Base-by-base conservation (phyloP, 305 asterid species). In the Vinca major region DNA sequence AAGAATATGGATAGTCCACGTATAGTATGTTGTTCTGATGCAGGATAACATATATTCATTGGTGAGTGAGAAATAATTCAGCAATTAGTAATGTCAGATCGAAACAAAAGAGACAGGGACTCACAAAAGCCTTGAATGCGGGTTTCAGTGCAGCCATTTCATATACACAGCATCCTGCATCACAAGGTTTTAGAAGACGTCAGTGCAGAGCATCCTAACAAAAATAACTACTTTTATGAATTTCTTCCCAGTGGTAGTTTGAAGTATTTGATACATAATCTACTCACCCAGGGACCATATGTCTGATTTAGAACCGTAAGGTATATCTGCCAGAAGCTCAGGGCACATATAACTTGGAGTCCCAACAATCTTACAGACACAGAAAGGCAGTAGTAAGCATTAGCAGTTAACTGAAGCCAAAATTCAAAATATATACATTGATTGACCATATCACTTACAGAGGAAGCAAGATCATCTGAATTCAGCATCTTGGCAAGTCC, bases 261-360 rank as follows among this genome's bases (percentile, higher is more conserved):
- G 33, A 12, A n/a, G 37, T 56, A 26, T 8, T 41, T 50, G 55
- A 21, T 21, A 60, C 55, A 14, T 36, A 40, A 43, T 50, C 70
- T 54, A 71, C 81, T 80, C 86, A 92, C 98, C 98, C 58, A 92
- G 85, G 72, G 97, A 92, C 97, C 97, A 92, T 63, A 92, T 85
- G 71, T 90, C 97, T n/a, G 97, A 92, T 81, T 92, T 92, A n/a
- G 92, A 90, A 70, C 98, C 98, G 76, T 92, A 92, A 37, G 98
- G 97, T 74, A 90, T 87, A 80, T 88, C 98, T 49, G 96, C 93
- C 75, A 92, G 98, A 73, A 92, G 90, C 86, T 92, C 98, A 70
- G 98, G 98, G 78, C 97, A 92, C 96, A 92, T 92, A 72, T 90
- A 92, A 84, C 96, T 92, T 70, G 97, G 96, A 68, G 98, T 90